Conservation (phyloP, 352 stramenopile species). For the Globisporangium rhizosaccharum region DNA sequence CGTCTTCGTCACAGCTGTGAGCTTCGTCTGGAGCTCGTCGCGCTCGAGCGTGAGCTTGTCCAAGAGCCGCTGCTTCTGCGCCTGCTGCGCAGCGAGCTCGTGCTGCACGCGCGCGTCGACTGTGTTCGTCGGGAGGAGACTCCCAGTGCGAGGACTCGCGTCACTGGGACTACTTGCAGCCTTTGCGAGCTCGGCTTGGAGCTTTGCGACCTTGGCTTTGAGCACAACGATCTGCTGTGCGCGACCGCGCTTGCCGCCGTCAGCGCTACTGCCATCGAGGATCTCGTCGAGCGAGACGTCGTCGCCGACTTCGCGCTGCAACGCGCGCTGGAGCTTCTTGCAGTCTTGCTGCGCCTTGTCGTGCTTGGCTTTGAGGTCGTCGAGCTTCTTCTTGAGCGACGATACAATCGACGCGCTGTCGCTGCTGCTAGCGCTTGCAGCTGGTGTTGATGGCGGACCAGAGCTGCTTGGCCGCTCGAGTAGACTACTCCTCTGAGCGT, state of each 20-base stretch:
- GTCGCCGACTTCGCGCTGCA: conserved; percentile 62
- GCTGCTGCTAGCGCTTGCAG: neutral
- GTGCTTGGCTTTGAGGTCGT: conserved; percentile 60
- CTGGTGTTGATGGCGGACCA: conserved; percentile 2
- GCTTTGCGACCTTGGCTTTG: conserved; percentile 76
- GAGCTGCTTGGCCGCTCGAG: conserved; percentile 1
- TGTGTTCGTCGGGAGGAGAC: conserved; percentile 12
- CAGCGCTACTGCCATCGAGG: conserved; percentile 20
- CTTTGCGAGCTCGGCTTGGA: conserved; percentile 35
- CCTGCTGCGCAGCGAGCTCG: conserved; percentile 47
- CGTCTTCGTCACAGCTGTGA: conserved; percentile 55
- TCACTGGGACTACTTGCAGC: neutral
- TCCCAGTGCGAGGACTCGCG: neutral
- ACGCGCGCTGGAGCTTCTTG: conserved; percentile 65
- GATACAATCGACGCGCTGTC: neutral
- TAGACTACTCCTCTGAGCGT: neutral
- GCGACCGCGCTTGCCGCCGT: conserved; percentile 39
- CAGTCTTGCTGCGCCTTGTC: conserved; percentile 48
- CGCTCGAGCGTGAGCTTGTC: conserved; percentile 56
- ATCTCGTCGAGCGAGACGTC: conserved; percentile 49
- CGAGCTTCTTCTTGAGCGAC: conserved; percentile 39
- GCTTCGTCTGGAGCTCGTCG: conserved; percentile 47
- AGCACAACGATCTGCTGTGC: conserved; percentile 85
- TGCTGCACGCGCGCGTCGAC: conserved; percentile 65
- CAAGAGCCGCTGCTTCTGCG: conserved; percentile 50